These are phyloP conservation scores for Hygrocybe coccinea DNA, from an alignment of 768 basidiomycete genomes.

Conservation along the genomic window DNA sequence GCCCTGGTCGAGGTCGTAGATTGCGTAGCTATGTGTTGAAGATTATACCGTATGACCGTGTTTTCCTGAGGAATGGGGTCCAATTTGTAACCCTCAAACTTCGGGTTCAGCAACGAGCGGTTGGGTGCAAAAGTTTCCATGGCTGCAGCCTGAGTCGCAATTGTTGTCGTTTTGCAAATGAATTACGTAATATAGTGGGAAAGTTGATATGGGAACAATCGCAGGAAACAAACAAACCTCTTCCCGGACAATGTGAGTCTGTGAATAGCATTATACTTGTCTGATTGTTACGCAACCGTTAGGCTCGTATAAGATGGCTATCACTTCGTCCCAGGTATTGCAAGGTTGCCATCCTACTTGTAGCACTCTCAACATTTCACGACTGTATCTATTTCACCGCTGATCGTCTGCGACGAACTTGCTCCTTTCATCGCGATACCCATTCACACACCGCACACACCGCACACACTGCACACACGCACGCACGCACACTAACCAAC, in stretches of 20 bases:
- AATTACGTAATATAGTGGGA: too few relatives aligned
- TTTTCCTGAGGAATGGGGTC: constrained; percentile 57
- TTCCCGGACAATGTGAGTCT: too few relatives aligned
- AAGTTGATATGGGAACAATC: too few relatives aligned
- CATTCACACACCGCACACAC: too few relatives aligned
- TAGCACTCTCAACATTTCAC: neutral
- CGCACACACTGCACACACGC: too few relatives aligned
- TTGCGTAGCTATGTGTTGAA: constrained; percentile 55
- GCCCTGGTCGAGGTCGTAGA: constrained; percentile 55
- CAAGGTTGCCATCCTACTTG: neutral
- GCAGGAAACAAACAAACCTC: too few relatives aligned
- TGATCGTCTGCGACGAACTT: neutral
- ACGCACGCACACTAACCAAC: neutral
- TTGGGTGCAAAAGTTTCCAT: constrained; percentile 21
- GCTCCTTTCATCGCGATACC: neutral
- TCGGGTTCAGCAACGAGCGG: constrained; percentile 64
- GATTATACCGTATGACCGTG: constrained; percentile 44
- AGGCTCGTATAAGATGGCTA: too few relatives aligned
- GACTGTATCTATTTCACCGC: neutral
- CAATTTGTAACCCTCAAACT: constrained; percentile 82
- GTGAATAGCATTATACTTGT: too few relatives aligned
- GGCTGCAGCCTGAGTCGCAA: neutral
- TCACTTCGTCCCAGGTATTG: too few relatives aligned
- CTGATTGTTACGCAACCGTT: too few relatives aligned
- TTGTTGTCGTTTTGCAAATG: too few relatives aligned